phyloP scores from a whole-genome alignment of 2,329 filamentous ascomycete species.

The Fusarium euwallaceae region DNA sequence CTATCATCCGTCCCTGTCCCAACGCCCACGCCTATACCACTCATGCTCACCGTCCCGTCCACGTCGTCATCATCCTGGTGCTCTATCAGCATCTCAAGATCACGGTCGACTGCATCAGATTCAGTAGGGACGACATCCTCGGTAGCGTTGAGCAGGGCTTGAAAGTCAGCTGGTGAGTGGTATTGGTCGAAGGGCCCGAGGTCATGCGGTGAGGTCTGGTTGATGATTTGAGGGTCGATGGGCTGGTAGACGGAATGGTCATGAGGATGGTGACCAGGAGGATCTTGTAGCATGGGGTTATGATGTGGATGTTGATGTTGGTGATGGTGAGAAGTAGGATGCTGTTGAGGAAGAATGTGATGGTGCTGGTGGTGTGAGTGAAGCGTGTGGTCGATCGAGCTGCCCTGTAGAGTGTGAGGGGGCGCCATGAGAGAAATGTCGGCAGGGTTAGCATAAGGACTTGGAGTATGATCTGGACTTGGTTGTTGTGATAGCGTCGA shows the following conservation, averaged over 20 bases:
- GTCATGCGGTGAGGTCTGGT: constrained; percentile 44
- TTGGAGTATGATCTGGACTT: constrained; percentile 46
- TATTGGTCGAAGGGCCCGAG: constrained; percentile 57
- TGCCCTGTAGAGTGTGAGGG: constrained; percentile 54
- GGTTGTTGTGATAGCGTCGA: constrained; percentile 44
- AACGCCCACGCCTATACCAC: constrained; percentile 30
- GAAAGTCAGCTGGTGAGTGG: constrained; percentile 63
- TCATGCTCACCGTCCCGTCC: constrained; percentile 34
- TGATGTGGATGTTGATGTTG: constrained; percentile 40
- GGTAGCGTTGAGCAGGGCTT: constrained; percentile 65
- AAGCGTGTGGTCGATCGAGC: constrained; percentile 42
- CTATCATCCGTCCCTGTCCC: constrained; percentile 24
- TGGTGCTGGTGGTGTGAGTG: constrained; percentile 40
- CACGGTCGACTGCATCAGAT: constrained; percentile 60
- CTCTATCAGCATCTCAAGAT: constrained; percentile 66
- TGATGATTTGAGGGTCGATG: constrained; percentile 72
- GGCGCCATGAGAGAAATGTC: constrained; percentile 61
- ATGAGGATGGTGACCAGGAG: constrained; percentile 44
- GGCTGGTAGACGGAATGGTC: constrained; percentile 60
- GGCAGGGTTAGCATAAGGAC: constrained; percentile 61
- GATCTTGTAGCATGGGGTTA: constrained; percentile 50
- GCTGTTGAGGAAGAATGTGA: constrained; percentile 21
- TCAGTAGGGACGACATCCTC: constrained; percentile 53
- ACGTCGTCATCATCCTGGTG: constrained; percentile 58
- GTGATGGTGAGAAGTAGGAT: constrained; percentile 15